A percentile compares a stretch with the other conserved stretches of the same genome.
These are phyloP conservation scores for Dichotomopilus funicola DNA, from an alignment of 2,329 filamentous ascomycete genomes.

Conservation along the genomic window DNA sequence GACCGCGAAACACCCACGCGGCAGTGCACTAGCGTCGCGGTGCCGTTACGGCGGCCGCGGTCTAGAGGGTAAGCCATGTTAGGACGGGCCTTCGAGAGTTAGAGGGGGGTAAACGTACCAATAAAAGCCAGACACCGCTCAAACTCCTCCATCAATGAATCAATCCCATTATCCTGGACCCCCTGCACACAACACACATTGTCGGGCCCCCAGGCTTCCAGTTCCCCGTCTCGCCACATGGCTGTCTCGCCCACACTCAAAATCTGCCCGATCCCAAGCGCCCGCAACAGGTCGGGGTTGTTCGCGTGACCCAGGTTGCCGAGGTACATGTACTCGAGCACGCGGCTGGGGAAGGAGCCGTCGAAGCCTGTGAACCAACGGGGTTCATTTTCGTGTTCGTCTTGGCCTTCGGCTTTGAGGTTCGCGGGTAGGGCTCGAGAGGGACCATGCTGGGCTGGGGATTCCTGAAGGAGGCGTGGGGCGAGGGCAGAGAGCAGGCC, in stretches of 20 bases:
- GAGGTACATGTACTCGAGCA: conserved; percentile 92
- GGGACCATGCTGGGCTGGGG: conserved; percentile 39
- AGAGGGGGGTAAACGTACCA: conserved; percentile 50
- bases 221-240: conserved; percentile 67
- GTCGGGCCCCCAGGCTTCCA: conserved; percentile 66
- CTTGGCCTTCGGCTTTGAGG: conserved; percentile 26
- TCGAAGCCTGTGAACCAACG: conserved; percentile 78
- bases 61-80: conserved; percentile 44
- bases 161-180: conserved; percentile 95
- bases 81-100: neutral
- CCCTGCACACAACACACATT: conserved; percentile 76
- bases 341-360: conserved; percentile 81
- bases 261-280: conserved; percentile 78
- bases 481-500: conserved; percentile 72
- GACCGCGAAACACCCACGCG: conserved; percentile 92
- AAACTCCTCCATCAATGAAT: conserved; percentile 82
- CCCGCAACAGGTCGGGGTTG: conserved; percentile 73
- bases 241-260: conserved; percentile 88
- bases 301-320: conserved; percentile 92
- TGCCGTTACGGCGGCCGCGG: conserved; percentile 67
- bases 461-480: conserved; percentile 65
- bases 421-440: neutral
- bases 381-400: conserved; percentile 45
- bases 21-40: conserved; percentile 89
- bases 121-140: conserved; percentile 84